Percentiles rank a stretch among this genome's conserved stretches.
Conservation (phyloP, 257 asterid genomes). For the Solanum stenotomum region DNA sequence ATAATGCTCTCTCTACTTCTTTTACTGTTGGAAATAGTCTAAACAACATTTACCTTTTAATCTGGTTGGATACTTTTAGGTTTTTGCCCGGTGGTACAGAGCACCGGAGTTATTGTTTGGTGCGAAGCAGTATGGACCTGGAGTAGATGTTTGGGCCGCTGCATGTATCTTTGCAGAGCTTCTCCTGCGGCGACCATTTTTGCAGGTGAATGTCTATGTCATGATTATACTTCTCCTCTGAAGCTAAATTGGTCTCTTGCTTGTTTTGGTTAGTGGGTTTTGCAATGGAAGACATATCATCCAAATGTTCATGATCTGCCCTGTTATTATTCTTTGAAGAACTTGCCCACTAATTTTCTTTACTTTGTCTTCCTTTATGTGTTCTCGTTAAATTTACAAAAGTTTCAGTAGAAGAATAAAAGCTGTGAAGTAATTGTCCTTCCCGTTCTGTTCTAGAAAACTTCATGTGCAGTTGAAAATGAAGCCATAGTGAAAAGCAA, state of each 20-base stretch:
- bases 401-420: background rate
- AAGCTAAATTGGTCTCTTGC: background rate
- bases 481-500: background rate
- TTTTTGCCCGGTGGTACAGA: constrained; percentile 97
- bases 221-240: background rate
- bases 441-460: background rate
- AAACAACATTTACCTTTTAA: constrained; percentile 1
- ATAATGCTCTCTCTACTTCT: background rate
- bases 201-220: constrained; percentile 50
- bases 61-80: constrained; percentile 33
- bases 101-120: constrained; percentile 98
- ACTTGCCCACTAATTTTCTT: background rate
- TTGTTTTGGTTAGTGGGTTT: background rate
- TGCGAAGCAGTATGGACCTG: constrained; percentile 96
- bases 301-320: background rate
- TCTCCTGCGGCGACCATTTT: constrained; percentile 80
- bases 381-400: background rate
- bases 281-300: background rate
- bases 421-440: background rate
- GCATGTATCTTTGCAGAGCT: constrained; percentile 99
- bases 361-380: background rate
- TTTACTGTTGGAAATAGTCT: background rate
- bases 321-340: background rate
- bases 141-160: constrained; percentile 99
- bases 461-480: background rate